Base-by-base conservation (phyloP, 441 rosid species). In the Adansonia grandidieri region DNA sequence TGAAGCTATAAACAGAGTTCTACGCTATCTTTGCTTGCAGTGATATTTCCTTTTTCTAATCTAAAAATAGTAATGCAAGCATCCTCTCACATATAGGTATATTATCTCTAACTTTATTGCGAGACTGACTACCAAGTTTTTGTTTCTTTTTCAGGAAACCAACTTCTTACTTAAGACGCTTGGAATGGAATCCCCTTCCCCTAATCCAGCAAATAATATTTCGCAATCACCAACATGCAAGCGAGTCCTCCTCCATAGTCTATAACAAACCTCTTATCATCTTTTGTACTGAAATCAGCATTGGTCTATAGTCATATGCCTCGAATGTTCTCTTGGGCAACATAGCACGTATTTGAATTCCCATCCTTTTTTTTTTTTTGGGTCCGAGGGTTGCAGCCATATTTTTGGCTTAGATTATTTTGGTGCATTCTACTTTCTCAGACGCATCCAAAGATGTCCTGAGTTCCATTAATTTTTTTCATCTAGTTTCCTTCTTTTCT, bases 161-260 rank as follows among this genome's bases (percentile, higher is more conserved):
- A 91, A 71, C 89, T 96, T 96, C 92, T 85, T 96, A 66, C 87
- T 96, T 79, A 94, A 92, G 84, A 94, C 99, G 80, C 98, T 96
- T 5, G 98, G 97, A 84, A 88, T 87, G 37, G 99, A 94, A 77
- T 96, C 98, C 63, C 91, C 97, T 70, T 83, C 84, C 44, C 85
- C 89, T 60, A 85, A 79, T 80, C 88, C 89, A 73, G 85, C 80
- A 85, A 82, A 82, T 76, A 91, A 83, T 85, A 86, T 89, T 82
- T 82, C 88, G 65, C 93, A 90, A 80, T 93, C 97, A 80, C 99
- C 97, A 45, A 89, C 93, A 80, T 96, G 99, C 96, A 94, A 89
- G 92, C 87, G 99, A 84, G 96, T 92, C 85, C 98, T 96, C 81
- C 97, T 96, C 50, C 95, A 90, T 77, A 92, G 98, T 85, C 88